Evolutionary conservation across 192 early-diverging fungal species (phyloP), one percentile per base, ranked within the genome.

Genomic region (Linnemannia elongata): DNA sequence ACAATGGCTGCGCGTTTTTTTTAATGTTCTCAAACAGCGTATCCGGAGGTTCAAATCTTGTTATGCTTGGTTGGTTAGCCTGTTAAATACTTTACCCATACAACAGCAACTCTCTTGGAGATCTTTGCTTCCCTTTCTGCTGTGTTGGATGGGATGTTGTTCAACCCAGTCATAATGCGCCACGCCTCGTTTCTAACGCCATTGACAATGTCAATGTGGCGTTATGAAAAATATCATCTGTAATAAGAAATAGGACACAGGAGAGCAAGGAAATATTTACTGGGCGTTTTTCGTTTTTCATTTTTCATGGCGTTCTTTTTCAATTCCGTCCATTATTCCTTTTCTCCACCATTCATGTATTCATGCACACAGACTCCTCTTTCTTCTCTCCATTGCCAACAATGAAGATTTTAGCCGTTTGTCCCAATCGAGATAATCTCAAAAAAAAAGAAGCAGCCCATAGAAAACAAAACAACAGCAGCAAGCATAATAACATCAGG

Each of bases 381-480:
- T 35, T 17, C 13, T 35, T 54, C 12, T 8, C n/a, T 18, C 72
- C 12, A 45, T 41, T 13, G 45, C 42, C 27, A n/a, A 66, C n/a
- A 55, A 55, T 6, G 55, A 27, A 24, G n/a, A 27, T 30, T 66
- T 66, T 66, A 10, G 60, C 60, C 60, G 60, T 66, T 66, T 66
- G 10, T 66, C 60, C 60, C 60, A 66, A 66, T 66, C 60, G 60
- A 66, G 60, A 66, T 66, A 33, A 66, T 66, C 60, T 66, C 27
- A 33, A 33, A 63, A 33, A 33, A 63, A 39, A 66, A 66, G 27
- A 66, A 66, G 24, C 60, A 66, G 15, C 60, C 3, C 17, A 42
- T 24, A 41, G 69, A 41, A 39, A 33, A 69, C 0, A 36, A 39
- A 69, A 69, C 3, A 15, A 52, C 47, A 52, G 47, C 38, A 52